Conservation (phyloP, 257 asterid species). For the Verbena officinalis region DNA sequence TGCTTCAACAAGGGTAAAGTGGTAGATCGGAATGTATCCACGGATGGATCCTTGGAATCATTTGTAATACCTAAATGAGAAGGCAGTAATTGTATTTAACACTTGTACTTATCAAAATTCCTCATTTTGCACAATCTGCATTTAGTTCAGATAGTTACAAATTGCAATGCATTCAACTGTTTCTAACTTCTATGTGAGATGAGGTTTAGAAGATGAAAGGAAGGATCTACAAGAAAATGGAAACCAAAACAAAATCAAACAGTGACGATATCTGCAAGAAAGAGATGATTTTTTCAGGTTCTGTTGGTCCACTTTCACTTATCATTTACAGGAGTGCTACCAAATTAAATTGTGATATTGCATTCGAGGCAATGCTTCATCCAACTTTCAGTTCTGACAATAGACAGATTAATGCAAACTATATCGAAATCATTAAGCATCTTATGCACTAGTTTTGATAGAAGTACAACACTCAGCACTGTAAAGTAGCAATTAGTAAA, state of each 20-base stretch:
- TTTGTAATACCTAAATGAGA: constrained; percentile 72
- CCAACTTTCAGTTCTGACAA: neutral
- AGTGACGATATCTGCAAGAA: no score
- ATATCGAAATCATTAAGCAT: no score
- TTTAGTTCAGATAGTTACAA: neutral
- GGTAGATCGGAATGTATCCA: constrained; percentile 79
- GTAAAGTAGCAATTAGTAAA: neutral
- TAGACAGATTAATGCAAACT: neutral
- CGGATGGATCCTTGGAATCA: constrained; percentile 86
- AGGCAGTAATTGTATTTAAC: constrained; percentile 5
- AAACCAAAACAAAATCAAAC: neutral
- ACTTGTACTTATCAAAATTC: no score
- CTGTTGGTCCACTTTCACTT: neutral
- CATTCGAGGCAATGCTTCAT: neutral
- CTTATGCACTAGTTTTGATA: no score
- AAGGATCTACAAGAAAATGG: neutral
- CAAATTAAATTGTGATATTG: neutral
- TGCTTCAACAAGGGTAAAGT: constrained; percentile 73
- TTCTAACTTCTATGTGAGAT: neutral
- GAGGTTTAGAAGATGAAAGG: neutral
- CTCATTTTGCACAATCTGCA: constrained; percentile 4
- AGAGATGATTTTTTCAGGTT: neutral
- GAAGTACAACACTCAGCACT: no score
- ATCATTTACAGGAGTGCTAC: neutral
- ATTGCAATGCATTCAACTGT: neutral